A percentile compares a stretch with the other conserved stretches of the same genome.
Conservation (phyloP, 495 filamentous ascomycete genomes). For the Trichoderma asperelloides region DNA sequence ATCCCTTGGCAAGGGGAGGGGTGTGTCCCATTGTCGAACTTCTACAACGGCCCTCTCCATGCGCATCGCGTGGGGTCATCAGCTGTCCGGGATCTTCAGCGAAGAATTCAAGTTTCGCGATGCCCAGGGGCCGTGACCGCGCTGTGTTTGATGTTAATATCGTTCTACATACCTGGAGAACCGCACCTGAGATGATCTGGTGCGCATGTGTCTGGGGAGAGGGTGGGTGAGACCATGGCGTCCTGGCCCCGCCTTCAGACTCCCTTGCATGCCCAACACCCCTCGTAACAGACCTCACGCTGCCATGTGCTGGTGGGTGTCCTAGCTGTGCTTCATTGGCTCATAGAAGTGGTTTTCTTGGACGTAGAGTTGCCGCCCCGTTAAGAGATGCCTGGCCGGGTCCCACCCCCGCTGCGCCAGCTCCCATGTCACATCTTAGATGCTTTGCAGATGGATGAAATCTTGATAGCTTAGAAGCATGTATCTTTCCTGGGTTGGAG, state of each 20-base stretch:
- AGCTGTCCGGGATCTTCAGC: not conserved
- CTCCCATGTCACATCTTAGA: not conserved
- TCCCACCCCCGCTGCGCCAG: slow-evolving; percentile 7
- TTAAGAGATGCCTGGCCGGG: not conserved
- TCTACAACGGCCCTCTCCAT: not conserved
- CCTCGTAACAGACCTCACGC: slow-evolving; percentile 6
- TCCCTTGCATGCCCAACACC: slow-evolving; percentile 8
- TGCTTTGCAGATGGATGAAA: slow-evolving; percentile 6
- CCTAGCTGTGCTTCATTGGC: not conserved
- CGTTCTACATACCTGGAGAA: not conserved
- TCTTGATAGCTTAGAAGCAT: slow-evolving; percentile 4
- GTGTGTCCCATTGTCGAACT: slow-evolving; percentile 13
- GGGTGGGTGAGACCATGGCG: slow-evolving; percentile 9
- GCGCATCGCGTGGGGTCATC: not conserved
- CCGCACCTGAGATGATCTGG: not conserved
- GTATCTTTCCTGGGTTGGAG: slow-evolving; percentile 1
- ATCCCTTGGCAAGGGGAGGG: slow-evolving; percentile 24
- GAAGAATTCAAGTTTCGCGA: not conserved
- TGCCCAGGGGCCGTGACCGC: not conserved
- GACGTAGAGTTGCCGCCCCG: slow-evolving; percentile 7
- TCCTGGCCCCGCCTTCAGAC: slow-evolving; percentile 9
- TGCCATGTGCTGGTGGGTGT: slow-evolving; percentile 2
- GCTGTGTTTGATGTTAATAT: slow-evolving; percentile 8
- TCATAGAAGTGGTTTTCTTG: not conserved
- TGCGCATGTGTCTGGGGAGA: slow-evolving; percentile 1